Conservation (phyloP, 805 yeast genomes). For the Teunomyces tritomae region DNA sequence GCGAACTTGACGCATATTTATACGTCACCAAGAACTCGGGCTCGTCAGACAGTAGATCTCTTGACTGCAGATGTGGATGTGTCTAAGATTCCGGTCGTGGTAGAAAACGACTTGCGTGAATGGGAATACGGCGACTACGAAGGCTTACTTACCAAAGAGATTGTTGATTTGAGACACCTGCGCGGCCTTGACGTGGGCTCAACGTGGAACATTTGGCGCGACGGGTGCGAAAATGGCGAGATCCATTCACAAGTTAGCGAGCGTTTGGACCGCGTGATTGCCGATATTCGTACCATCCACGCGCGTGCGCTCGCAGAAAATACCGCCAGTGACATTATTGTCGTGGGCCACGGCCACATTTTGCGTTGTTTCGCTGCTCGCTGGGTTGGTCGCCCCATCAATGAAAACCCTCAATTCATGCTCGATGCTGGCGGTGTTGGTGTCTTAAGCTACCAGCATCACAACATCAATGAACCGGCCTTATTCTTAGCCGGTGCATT, state of each 20-base stretch:
- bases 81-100: slow-evolving; percentile 40
- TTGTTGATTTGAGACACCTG: slow-evolving; percentile 53
- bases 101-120: slow-evolving; percentile 74
- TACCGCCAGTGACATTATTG: slow-evolving; percentile 67
- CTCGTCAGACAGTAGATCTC: slow-evolving; percentile 69
- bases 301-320: slow-evolving; percentile 47
- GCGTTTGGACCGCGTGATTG: slow-evolving; percentile 71
- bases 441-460: slow-evolving; percentile 86
- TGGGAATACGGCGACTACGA: slow-evolving; percentile 98
- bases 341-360: slow-evolving; percentile 93
- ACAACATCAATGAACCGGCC: slow-evolving; percentile 83
- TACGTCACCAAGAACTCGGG: slow-evolving; percentile 80
- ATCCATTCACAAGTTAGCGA: slow-evolving; percentile 58
- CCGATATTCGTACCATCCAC: slow-evolving; percentile 61
- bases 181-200: slow-evolving; percentile 52
- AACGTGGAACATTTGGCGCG: slow-evolving; percentile 81
- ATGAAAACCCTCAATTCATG: slow-evolving; percentile 72
- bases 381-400: slow-evolving; percentile 68
- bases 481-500: slow-evolving; percentile 81
- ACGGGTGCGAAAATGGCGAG: slow-evolving; percentile 94
- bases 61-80: slow-evolving; percentile 50
- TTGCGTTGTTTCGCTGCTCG: slow-evolving; percentile 85
- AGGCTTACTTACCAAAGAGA: slow-evolving; percentile 70
- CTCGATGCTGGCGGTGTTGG: slow-evolving; percentile 96
- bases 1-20: slow-evolving; percentile 58